Evolutionary conservation across 73 alveolate genomes (phyloP), one percentile per base, ranked within the genome.

Genomic region (Symbiodinium pilosum): DNA sequence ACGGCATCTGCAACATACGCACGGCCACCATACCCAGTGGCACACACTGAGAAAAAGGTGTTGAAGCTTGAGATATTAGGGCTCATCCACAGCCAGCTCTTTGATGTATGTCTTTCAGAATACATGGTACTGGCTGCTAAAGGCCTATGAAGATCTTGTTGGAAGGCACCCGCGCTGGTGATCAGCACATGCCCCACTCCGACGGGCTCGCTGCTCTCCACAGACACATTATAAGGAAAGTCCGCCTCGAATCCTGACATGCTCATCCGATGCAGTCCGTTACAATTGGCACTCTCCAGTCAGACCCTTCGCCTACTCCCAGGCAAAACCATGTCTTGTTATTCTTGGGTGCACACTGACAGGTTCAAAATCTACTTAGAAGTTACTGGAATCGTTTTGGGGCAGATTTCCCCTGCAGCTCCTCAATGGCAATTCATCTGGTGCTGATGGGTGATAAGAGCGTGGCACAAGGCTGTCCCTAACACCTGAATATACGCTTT

Each of bases 81-180:
- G 38, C 81, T 64, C 81, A 64, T 64, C 81, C 81, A 64, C 81
- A 28, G 81, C 81, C 81, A 64, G 34, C 81, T 64, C 18, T n/a
- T 64, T 38, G 3, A 1, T 64, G 38, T 9, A 28, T 64, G 81
- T n/a, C 34, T 64, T 64, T 64, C 81, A 28, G 41, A 1, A 20
- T 64, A 64, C 81, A 24, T 64, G 21, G 81, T 64, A 38, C 81
- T 24, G 30, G 81, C 81, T 20, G 81, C 81, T 18, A 38, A 64
- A 64, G 81, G 81, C 81, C 81, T 64, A 18, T 18, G 30, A 28
- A 38, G 81, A 24, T 64, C 81, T 64, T 64, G 39, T 20, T 64
- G 81, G 81, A 64, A 64, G 38, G 81, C 81, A 38, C 81, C 81
- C 34, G 81, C 39, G 30, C 81, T 64, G 4, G 81, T 9, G 30